Conservation (phyloP, 306 rosid genomes). For the Potentilla sterilis region DNA sequence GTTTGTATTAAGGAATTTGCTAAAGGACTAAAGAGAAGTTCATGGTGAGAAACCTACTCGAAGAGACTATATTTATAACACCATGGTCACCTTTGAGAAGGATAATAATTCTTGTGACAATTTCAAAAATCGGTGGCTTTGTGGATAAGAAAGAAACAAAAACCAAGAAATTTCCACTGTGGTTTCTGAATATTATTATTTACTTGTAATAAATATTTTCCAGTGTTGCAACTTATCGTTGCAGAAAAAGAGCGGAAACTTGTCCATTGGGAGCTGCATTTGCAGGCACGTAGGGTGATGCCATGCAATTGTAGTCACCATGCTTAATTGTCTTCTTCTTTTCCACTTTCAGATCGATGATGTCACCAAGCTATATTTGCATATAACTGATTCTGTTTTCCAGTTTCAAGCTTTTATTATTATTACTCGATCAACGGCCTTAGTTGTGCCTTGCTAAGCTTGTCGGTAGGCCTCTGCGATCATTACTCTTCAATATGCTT, state of each 20-base stretch:
- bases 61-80: constrained; percentile 52
- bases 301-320: constrained; percentile 29
- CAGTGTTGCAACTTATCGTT: constrained; percentile 30
- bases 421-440: background rate
- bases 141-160: constrained; percentile 50
- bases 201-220: constrained; percentile 18
- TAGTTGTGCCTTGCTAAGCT: background rate
- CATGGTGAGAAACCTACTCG: constrained; percentile 23
- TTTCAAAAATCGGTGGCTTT: constrained; percentile 20
- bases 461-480: background rate
- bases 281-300: constrained; percentile 59
- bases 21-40: constrained; percentile 34
- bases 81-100: background rate
- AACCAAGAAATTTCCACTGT: constrained; percentile 33
- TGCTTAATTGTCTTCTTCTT: constrained; percentile 36
- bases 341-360: constrained; percentile 16
- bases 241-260: constrained; percentile 35
- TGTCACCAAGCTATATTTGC: constrained; percentile 25
- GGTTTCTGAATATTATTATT: constrained; percentile 11
- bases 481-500: background rate
- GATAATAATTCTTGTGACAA: constrained; percentile 18
- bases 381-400: constrained; percentile 21
- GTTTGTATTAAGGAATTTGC: background rate
- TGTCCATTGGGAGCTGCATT: constrained; percentile 49
- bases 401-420: constrained; percentile 9